Evolutionary conservation across 2,329 filamentous ascomycete genomes (phyloP), one percentile per base, ranked within the genome.

Genomic region (Colletotrichum siamense): DNA sequence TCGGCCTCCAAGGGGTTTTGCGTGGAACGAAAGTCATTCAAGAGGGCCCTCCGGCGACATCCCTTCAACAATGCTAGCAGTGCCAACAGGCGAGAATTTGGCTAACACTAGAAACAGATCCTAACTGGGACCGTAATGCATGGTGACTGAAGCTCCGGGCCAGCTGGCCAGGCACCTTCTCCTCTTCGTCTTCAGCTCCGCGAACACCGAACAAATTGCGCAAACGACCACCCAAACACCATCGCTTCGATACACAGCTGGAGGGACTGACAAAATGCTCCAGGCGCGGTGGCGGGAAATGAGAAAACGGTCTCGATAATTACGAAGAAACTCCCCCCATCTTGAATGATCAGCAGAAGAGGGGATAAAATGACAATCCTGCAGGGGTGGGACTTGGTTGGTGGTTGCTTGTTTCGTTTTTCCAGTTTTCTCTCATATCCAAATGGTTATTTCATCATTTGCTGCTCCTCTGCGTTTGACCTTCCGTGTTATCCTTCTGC

Each of bases 41-140:
- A 49, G 44, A 49, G 18, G 44, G 44, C 44, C 44, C 44, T 49
- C 44, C 18, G 16, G 18, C 44, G 18, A 49, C 9, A 18, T n/a
- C 44, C 44, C 44, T n/a, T 49, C 18, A n/a, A 49, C 18, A 49
- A 10, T 12, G 18, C 18, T 49, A 22, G 18, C 44, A 12, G 18
- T 49, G 44, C 6, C 44, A n/a, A 49, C 18, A 49, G 10, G 44
- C 44, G 18, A 49, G 44, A n/a, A 49, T 49, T 7, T 49, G 44
- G 44, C 44, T 49, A 49, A 49, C 18, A 49, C 44, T n/a, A n/a
- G 44, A 8, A 62, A 24, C 66, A 95, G 94, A 96, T 85, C 94
- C 94, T 24, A 95, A 95, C 87, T 98, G 96, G 96, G 96, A 98
- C 87, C 92, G 95, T 77, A 96, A 96, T 86, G 94, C 95, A 59